These are phyloP conservation scores for Lichtheimia corymbifera DNA, from an alignment of 371 early-diverging fungal species.

Conservation along the genomic window DNA sequence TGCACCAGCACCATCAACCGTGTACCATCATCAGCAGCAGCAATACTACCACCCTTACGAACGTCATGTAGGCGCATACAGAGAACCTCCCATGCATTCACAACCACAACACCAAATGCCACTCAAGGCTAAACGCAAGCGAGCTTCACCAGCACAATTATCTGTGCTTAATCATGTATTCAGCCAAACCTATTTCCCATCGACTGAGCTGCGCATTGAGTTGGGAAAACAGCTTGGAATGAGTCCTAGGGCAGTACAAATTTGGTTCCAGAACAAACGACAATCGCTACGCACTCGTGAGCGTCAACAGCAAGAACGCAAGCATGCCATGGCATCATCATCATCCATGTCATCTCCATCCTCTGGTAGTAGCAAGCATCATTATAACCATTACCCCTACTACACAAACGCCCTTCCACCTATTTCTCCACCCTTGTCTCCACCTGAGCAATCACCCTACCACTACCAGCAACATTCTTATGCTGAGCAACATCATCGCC, in stretches of 20 bases:
- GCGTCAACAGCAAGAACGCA: conserved; percentile 30
- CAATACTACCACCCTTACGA: neutral
- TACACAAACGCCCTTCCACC: conserved; percentile 28
- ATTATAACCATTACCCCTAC: conserved; percentile 26
- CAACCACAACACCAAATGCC: conserved; percentile 16
- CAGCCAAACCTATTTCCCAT: conserved; percentile 60
- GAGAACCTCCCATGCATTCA: neutral
- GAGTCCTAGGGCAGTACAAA: conserved; percentile 82
- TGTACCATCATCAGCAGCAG: conserved; percentile 7
- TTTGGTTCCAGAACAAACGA: conserved; percentile 97
- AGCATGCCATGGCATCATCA: conserved; percentile 26
- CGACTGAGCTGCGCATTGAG: conserved; percentile 76
- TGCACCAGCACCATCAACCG: neutral
- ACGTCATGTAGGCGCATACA: neutral
- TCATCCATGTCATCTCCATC: neutral
- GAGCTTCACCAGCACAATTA: conserved; percentile 49
- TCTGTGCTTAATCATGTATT: conserved; percentile 56
- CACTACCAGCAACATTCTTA: too few species aligned
- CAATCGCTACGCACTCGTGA: conserved; percentile 57
- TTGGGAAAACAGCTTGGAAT: conserved; percentile 87
- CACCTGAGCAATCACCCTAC: conserved; percentile 9
- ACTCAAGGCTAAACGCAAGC: conserved; percentile 49
- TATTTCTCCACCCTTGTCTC: conserved; percentile 48
- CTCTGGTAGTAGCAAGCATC: neutral
- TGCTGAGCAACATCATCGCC: too few species aligned